Evolutionary conservation across 768 basidiomycete genomes (phyloP), one percentile per base, ranked within the genome.

Genomic region (button mushroom (Agaricus bisporus)): DNA sequence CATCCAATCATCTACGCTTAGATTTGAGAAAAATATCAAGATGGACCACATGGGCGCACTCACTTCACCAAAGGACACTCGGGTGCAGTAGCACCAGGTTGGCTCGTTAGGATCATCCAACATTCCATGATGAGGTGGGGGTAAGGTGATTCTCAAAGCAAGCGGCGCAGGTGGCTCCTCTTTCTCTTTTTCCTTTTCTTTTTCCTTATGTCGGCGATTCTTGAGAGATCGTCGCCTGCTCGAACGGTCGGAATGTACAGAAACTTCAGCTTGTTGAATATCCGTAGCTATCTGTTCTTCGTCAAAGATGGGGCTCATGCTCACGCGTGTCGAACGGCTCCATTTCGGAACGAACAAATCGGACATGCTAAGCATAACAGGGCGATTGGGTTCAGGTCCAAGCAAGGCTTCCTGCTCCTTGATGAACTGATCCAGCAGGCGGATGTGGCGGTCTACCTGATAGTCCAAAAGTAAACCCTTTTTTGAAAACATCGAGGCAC

Each of bases 71-170:
- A 81, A 92, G 17, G 86, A 90, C 29, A 83, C 80, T 57, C 84
- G 76, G 59, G 87, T 76, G 68, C 93, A 95, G 64, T 83, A 86
- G 66, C 93, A 95, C 66, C 90, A 97, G 32, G 79, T 70, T 47
- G 62, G 70, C 64, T 90, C 83, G 56, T 73, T 72, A 32, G 76
- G 72, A 59, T 80, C 73, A 58, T 63, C 38, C 35, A 26, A 39
- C 10, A 41, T 5, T 54, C 52, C 35, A 51, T 60, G 28, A 61
- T 61, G 63, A 35, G 62, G 61, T 5, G 69, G 66, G 39, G 72
- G 72, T 44, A 73, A 56, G 12, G 68, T 73, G 46, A 76, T 71
- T 45, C 64, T 74, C 41, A 73, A 58, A 17, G 67, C 59, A 26
- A 57, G 48, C 4, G 59, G 11, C 1, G 26, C 37, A 41, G 15